Base-by-base conservation (phyloP, 805 yeast genomes). In the Candida piceae region DNA sequence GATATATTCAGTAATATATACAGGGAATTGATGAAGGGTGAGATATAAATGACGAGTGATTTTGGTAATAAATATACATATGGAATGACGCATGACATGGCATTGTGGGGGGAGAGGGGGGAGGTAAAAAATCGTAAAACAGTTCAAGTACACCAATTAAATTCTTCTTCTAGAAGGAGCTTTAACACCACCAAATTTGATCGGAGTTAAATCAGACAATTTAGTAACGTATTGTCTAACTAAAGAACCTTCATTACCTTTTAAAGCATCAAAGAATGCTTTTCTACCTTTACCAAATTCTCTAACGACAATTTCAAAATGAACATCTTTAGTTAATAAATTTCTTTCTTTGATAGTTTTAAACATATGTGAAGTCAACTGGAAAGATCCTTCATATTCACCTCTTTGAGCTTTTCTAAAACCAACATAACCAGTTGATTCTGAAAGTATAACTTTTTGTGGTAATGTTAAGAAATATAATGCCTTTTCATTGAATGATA, bases 141-240 rank as follows among this genome's bases (percentile, higher is more conserved):
- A n/a, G n/a, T n/a, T n/a, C n/a, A n/a, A n/a, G n/a, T n/a, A n/a
- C n/a, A n/a, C n/a, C 16, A 29, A 15, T 13, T 31, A 38, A 31
- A 83, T 67, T 66, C 94, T 80, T 69, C 96, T 82, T 40, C 70
- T 70, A 58, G 80, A 77, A 63, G 90, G 94, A 16, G 95, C 71
- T 52, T 93, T 77, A 32, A 76, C 81, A 70, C 97, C 97, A 70
- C 98, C 98, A 54, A 86, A 86, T 62, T 84, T 83, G 67, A 90
- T 71, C 40, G 75, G 75, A 5, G 98, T 87, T 46, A 73, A 70
- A 53, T 90, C 97, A 33, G 83, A 72, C 22, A 90, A 65, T 52
- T 88, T 76, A 23, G 74, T 72, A 26, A 93, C 73, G 37, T 74
- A 68, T n/a, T 72, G 70, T 55, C 86, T 74, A 27, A 93, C 67